Percentiles rank a stretch among this genome's conserved stretches.
phyloP scores from a whole-genome alignment of 805 yeast genomes.

The Yamadazyma sp. region DNA sequence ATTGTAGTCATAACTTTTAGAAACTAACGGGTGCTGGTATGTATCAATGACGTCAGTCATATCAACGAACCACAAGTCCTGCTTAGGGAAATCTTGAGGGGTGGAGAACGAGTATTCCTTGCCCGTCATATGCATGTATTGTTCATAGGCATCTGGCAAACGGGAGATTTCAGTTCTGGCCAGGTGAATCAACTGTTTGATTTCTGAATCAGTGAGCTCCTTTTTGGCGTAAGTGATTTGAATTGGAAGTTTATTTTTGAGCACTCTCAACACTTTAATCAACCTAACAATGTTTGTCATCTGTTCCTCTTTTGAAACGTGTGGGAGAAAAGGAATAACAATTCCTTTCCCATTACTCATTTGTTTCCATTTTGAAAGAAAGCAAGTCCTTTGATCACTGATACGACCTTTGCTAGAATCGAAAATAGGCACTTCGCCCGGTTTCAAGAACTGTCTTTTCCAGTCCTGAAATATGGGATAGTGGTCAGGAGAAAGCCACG shows the following conservation, averaged over 20 bases:
- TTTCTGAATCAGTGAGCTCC: conserved; percentile 12
- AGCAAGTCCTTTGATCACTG: conserved; percentile 12
- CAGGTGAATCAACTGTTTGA: conserved; percentile 12
- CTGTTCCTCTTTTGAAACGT: conserved; percentile 15
- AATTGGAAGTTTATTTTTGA: conserved; percentile 30
- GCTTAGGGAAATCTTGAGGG: conserved; percentile 20
- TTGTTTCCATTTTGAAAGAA: conserved; percentile 14
- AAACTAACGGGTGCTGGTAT: conserved; percentile 17
- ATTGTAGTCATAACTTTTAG: conserved; percentile 11
- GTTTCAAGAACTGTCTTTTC: conserved; percentile 13
- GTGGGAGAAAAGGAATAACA: conserved; percentile 29
- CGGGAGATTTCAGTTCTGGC: conserved; percentile 19
- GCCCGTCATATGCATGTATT: conserved; percentile 3
- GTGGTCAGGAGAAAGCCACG: conserved; percentile 29
- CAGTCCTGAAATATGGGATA: conserved; percentile 23
- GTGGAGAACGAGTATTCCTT: conserved; percentile 6
- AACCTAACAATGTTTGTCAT: conserved; percentile 21
- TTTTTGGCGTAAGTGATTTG: conserved; percentile 23
- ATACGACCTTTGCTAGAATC: conserved; percentile 3
- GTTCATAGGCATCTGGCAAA: conserved; percentile 16
- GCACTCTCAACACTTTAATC: conserved; percentile 25
- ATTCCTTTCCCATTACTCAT: conserved; percentile 30
- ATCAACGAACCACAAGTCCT: conserved; percentile 29
- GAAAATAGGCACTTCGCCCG: conserved; percentile 15
- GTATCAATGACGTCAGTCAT: conserved; percentile 18